Evolutionary conservation across 768 basidiomycete species (phyloP).

Genomic region (Rhodotorula taiwanensis): DNA sequence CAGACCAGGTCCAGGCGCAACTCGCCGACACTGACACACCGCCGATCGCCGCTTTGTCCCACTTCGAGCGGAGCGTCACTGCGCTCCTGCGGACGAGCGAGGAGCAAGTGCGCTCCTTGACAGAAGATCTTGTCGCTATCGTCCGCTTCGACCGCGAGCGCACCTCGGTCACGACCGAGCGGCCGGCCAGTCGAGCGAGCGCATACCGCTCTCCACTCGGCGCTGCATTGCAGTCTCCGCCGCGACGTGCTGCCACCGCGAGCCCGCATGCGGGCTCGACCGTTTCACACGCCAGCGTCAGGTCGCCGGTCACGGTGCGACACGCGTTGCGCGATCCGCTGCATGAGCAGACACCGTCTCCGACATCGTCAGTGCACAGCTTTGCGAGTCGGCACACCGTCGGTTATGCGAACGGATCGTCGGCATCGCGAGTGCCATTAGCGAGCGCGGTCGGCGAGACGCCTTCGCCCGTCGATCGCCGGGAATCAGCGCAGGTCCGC

Average conservation of each 20-base stretch:
- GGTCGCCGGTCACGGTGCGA: background rate
- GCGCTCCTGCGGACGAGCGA: slow-evolving; percentile 26
- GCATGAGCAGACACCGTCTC: background rate
- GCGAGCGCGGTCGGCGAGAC: background rate
- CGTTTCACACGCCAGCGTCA: slow-evolving; percentile 17
- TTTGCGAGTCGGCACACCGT: background rate
- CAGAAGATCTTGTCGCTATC: slow-evolving; percentile 28
- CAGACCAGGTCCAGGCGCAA: slow-evolving; percentile 26
- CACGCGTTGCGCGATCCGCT: slow-evolving; percentile 25
- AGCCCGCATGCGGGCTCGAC: slow-evolving; percentile 12
- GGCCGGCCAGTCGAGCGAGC: slow-evolving; percentile 19
- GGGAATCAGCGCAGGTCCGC: background rate
- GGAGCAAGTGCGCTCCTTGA: slow-evolving; percentile 32
- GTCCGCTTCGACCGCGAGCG: slow-evolving; percentile 25
- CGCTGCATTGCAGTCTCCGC: slow-evolving; percentile 1
- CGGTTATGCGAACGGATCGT: background rate
- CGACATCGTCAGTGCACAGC: background rate
- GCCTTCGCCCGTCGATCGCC: background rate
- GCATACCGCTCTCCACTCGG: background rate
- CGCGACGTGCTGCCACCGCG: slow-evolving; percentile 17
- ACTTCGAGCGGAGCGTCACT: slow-evolving; percentile 28
- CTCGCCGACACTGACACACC: slow-evolving; percentile 19
- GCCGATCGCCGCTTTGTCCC: background rate
- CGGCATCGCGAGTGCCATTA: background rate
- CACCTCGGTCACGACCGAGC: background rate